Evolutionary conservation across 1,284 basidiomycete species (phyloP), one percentile per base, ranked within the genome.

Genomic region (Laetiporus sulphureus): DNA sequence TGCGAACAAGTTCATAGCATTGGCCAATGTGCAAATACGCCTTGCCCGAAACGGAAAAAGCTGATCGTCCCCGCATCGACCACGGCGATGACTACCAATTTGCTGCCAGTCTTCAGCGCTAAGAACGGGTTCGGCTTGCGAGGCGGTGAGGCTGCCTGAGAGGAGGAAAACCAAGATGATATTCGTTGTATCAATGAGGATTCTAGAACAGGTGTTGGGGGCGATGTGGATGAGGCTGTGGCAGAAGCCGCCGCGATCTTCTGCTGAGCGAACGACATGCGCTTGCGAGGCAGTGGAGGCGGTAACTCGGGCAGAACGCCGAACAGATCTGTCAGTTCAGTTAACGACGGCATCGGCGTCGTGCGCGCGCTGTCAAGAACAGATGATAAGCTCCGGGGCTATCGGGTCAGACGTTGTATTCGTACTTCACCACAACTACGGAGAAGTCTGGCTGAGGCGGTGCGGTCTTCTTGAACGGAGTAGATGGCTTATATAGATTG

Each of bases 401-500:
- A 41, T 32, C 40, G 23, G 7, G 38, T 23, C 29, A 8, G 32
- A 30, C 27, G 11, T 13, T 24, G 18, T 22, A 7, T 3, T 65
- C 84, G 55, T 51, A 92, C 90, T 93, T 79, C 36, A 95, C 72
- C 2, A 95, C 84, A 0, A 89, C 87, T 13, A 97, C 67, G 40
- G 83, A 76, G 62, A 91, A 99, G 62, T 97, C 92, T 4, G 95
- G 92, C 1, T 74, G 71, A 4, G 86, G 81, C 2, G 86, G 88
- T 2, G 77, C 66, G 0, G 83, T 81, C 61, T 90, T 91, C 56
- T 82, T 83, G 66, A 85, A 96, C 6, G 83, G 70, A 0, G 91
- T 91, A 2, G 74, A 74, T 2, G 95, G 95, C 56, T 96, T 95
- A 72, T 95, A 97, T 3, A 94, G 72, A 58, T 97, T 86, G 64